Evolutionary conservation across 2,329 filamentous ascomycete species (phyloP), one percentile per base, ranked within the genome.

Genomic region (Apiospora marii): DNA sequence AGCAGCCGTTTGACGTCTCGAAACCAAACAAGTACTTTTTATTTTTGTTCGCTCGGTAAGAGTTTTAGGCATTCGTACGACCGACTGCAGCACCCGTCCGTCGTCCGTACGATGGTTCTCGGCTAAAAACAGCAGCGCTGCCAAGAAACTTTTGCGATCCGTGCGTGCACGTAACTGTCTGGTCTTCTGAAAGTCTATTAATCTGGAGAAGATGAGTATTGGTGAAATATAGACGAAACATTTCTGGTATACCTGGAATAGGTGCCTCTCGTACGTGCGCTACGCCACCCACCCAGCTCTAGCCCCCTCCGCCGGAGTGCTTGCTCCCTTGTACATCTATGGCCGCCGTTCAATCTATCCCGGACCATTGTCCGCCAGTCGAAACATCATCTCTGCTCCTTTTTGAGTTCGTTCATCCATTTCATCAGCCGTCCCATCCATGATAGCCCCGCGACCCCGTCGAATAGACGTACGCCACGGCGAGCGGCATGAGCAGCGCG

Each of bases 1-100:
- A n/a, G 16, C 7, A 37, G n/a, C 3, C 37, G 37, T 41, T 37
- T 41, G 58, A 64, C 34, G 58, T 64, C 34, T 64, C 34, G 22
- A 64, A 41, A 64, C 58, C 58, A 41, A 64, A 64, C 58, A 64
- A 41, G 58, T 64, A n/a, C 22, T 24, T 41, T 64, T n/a, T 22
- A 3, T 8, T 6, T 10, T 41, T 37, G 3, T 8, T 19, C 19
- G 12, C n/a, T 48, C 19, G 16, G 27, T 27, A 30, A 22, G 53
- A 19, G 19, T 64, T 24, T 22, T 41, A n/a, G n/a, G n/a, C n/a
- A 64, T 64, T 41, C 34, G 58, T 64, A 64, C 58, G 58, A 64
- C 58, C 58, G 58, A 64, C 58, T 13, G 22, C 4, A 14, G n/a
- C 30, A n/a, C 16, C 2, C 43, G 43, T 44, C 43, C 7, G 46